Percentiles rank a stretch among this genome's conserved stretches.
Conservation (phyloP, 441 rosid species). For the Breynia disticha region DNA sequence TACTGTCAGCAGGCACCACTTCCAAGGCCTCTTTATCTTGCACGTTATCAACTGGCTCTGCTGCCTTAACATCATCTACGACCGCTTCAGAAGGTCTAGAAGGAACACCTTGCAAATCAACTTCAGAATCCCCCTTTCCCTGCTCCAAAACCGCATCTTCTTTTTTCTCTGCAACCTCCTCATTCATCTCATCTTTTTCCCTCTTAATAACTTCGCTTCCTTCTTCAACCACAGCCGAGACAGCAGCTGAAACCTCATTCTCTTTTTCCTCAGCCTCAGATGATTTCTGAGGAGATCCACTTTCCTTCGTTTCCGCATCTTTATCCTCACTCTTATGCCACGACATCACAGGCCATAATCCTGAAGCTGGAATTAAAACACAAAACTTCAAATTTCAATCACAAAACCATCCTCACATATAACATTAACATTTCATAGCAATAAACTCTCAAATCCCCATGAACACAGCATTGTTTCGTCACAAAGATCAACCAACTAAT, state of each 20-base stretch:
- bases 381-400: slow-evolving; percentile 1
- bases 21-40: slow-evolving; percentile 33
- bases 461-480: background rate
- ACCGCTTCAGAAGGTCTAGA: slow-evolving; percentile 26
- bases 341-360: slow-evolving; percentile 74
- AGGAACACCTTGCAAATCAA: slow-evolving; percentile 25
- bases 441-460: too few species aligned
- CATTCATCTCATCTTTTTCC: slow-evolving; percentile 22
- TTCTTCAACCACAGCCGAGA: slow-evolving; percentile 27
- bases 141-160: slow-evolving; percentile 27
- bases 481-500: background rate
- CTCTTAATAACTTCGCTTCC: slow-evolving; percentile 26
- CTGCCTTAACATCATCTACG: slow-evolving; percentile 17
- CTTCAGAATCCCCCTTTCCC: slow-evolving; percentile 27
- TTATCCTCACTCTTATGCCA: slow-evolving; percentile 52
- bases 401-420: background rate
- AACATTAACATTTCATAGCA: background rate
- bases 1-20: slow-evolving; percentile 25
- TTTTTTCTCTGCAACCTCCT: slow-evolving; percentile 24
- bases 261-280: slow-evolving; percentile 20
- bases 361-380: slow-evolving; percentile 36
- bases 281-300: slow-evolving; percentile 4
- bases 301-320: slow-evolving; percentile 1
- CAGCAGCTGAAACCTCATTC: slow-evolving; percentile 13
- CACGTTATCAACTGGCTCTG: slow-evolving; percentile 25